Percentiles rank a stretch among this genome's conserved stretches.
These are phyloP conservation scores for Evernia prunastri DNA, from an alignment of 495 filamentous ascomycete species.

Conservation along the genomic window DNA sequence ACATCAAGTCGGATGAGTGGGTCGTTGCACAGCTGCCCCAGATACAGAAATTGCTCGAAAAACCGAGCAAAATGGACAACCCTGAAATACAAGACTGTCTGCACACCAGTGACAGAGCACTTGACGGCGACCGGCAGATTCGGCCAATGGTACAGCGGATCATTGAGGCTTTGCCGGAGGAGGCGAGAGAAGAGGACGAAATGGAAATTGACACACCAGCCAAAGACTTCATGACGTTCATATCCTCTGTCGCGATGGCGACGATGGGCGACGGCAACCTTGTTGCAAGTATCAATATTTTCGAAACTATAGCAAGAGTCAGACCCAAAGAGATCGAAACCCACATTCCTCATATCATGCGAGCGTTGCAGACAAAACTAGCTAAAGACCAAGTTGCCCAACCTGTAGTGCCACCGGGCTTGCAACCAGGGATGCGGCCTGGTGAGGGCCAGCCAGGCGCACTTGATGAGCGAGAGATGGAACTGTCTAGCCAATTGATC, in stretches of 20 bases:
- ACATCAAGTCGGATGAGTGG: constrained; percentile 84
- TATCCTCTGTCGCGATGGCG: constrained; percentile 70
- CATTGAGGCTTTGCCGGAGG: constrained; percentile 84
- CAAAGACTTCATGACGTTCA: constrained; percentile 72
- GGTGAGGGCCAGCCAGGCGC: constrained; percentile 33
- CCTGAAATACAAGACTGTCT: constrained; percentile 89
- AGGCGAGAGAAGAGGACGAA: constrained; percentile 80
- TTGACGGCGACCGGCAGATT: constrained; percentile 53
- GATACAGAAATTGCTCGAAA: constrained; percentile 86
- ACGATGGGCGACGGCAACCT: constrained; percentile 68
- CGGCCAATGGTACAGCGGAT: constrained; percentile 71
- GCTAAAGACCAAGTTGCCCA: constrained; percentile 88
- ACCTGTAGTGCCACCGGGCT: constrained; percentile 45
- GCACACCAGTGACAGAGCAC: constrained; percentile 60
- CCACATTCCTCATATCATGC: constrained; percentile 84
- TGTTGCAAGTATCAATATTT: constrained; percentile 78
- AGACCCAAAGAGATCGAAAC: constrained; percentile 80
- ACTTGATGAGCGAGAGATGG: constrained; percentile 67
- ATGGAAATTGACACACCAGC: constrained; percentile 70
- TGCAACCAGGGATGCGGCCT: constrained; percentile 33
- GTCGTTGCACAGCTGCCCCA: constrained; percentile 63
- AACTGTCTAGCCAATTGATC: constrained; percentile 80
- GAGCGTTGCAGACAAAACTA: constrained; percentile 84
- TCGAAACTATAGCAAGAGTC: constrained; percentile 83
- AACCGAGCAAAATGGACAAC: constrained; percentile 77